Evolutionary conservation across 345 rosid species (phyloP).

Genomic region (Populus pruinosa): DNA sequence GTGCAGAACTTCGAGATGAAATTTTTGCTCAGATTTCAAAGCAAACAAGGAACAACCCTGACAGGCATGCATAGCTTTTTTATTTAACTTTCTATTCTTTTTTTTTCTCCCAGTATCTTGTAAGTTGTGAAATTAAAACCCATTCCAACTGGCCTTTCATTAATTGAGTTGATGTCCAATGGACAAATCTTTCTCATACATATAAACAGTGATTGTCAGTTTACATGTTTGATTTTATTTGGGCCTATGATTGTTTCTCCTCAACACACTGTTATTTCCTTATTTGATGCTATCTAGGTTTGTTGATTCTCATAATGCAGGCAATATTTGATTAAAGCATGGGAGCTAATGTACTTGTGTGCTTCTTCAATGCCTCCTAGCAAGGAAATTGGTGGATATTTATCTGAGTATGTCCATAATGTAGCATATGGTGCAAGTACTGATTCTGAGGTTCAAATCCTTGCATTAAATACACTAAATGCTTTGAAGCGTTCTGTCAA

Average conservation of each 20-base stretch:
- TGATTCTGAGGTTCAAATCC: slow-evolving; percentile 74
- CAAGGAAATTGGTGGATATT: slow-evolving; percentile 90
- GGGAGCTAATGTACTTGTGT: slow-evolving; percentile 95
- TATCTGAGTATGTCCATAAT: slow-evolving; percentile 86
- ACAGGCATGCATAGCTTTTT: slow-evolving; percentile 43
- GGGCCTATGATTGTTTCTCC: not conserved
- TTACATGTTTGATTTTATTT: not conserved
- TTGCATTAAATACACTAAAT: slow-evolving; percentile 78
- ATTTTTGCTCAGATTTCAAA: slow-evolving; percentile 93
- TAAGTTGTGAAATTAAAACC: not conserved
- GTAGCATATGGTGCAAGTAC: slow-evolving; percentile 61
- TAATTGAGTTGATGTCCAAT: not conserved
- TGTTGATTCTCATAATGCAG: slow-evolving; percentile 35
- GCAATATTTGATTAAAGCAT: slow-evolving; percentile 78
- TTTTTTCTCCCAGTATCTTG: not conserved
- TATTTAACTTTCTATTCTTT: not conserved
- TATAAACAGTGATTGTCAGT: not conserved
- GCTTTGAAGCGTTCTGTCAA: slow-evolving; percentile 87
- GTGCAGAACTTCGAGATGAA: slow-evolving; percentile 94
- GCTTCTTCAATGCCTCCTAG: slow-evolving; percentile 98
- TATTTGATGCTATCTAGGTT: slow-evolving; percentile 9
- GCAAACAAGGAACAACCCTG: slow-evolving; percentile 92
- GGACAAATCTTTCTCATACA: not conserved
- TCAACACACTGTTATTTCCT: not conserved
- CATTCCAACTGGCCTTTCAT: not conserved